A percentile compares a stretch with the other conserved stretches of the same genome.
phyloP scores from a whole-genome alignment of 345 rosid species.

The Cardiospermum halicacabum region DNA sequence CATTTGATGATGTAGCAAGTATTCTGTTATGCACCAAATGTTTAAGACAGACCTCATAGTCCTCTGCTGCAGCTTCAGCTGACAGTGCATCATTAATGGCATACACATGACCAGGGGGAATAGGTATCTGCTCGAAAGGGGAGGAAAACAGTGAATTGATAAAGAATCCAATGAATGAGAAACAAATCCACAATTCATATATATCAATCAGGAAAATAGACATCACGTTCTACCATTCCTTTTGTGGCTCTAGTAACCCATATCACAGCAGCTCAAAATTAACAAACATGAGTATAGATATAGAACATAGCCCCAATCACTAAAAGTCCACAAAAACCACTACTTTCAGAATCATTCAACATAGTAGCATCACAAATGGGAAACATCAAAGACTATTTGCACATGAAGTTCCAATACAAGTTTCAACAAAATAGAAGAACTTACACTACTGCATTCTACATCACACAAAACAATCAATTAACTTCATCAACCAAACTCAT shows the following conservation, averaged over 20 bases:
- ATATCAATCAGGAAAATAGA: neutral
- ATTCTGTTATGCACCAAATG: constrained; percentile 39
- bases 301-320: neutral
- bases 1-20: constrained; percentile 43
- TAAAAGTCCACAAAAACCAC: neutral
- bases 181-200: neutral
- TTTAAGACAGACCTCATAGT: constrained; percentile 70
- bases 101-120: constrained; percentile 58
- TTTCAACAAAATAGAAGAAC: neutral
- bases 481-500: neutral
- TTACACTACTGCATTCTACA: neutral
- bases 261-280: neutral
- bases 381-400: neutral
- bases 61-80: constrained; percentile 84
- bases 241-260: neutral
- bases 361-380: neutral
- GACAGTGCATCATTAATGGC: constrained; percentile 74
- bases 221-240: neutral
- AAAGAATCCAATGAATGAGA: neutral
- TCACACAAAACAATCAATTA: neutral
- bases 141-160: neutral
- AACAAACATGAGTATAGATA: neutral
- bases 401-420: neutral
- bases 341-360: neutral
- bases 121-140: constrained; percentile 43